Conservation (phyloP, 768 basidiomycete genomes). For the Gloeostereum incarnatum region DNA sequence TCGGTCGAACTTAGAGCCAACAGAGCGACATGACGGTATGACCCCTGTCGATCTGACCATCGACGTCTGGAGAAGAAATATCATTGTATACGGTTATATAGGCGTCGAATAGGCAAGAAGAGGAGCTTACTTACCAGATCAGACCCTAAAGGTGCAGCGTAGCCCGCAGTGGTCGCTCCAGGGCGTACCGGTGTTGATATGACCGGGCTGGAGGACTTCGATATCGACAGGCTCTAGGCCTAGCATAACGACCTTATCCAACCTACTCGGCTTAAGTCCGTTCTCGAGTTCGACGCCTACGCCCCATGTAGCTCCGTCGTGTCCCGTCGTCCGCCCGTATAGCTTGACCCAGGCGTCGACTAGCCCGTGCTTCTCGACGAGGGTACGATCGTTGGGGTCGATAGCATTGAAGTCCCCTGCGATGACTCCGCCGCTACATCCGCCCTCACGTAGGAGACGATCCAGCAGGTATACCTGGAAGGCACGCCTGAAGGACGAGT, state of each 20-base stretch:
- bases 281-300: slow-evolving; percentile 17
- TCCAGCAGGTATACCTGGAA: slow-evolving; percentile 23
- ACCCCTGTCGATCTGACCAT: no score
- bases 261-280: slow-evolving; percentile 14
- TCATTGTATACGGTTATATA: no score
- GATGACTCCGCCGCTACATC: slow-evolving; percentile 30
- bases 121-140: no score
- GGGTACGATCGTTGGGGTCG: slow-evolving; percentile 21
- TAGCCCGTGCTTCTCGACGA: slow-evolving; percentile 25
- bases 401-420: slow-evolving; percentile 39
- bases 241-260: slow-evolving; percentile 9
- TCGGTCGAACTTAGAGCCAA: no score
- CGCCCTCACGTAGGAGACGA: slow-evolving; percentile 25
- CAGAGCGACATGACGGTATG: no score
- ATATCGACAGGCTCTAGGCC: slow-evolving; percentile 16
- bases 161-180: no score
- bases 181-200: no score
- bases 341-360: slow-evolving; percentile 32
- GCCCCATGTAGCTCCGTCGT: slow-evolving; percentile 30
- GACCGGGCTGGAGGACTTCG: slow-evolving; percentile 17
- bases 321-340: slow-evolving; percentile 13
- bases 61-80: no score
- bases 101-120: no score
- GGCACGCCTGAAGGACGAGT: slow-evolving; percentile 1
- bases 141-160: no score